Evolutionary conservation across 75 land plant genomes (phyloP), one percentile per base, ranked within the genome.

Genomic region (Sequoia sempervirens): DNA sequence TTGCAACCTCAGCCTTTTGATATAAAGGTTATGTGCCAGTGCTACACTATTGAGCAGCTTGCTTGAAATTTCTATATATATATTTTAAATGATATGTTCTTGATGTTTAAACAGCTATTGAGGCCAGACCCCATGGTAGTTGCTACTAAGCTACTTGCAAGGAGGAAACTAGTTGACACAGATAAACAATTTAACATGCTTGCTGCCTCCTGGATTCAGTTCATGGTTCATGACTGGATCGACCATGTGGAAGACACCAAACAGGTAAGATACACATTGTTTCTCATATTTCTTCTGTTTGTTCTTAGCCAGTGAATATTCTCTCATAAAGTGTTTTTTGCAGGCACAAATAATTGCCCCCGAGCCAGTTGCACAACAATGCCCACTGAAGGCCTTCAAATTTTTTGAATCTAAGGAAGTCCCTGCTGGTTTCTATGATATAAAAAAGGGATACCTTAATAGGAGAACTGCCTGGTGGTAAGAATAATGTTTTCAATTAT

Each of bases 191-290:
- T 93, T 86, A 93, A 93, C 88, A 81, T 93, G 92, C 86, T 93
- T n/a, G 95, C 92, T 3, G 87, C 87, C 52, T 81, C 93, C 1
- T 93, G 95, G 95, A 88, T 93, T 54, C 90, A 93, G 82, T 90
- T 93, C 86, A 93, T 92, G 93, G 89, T 93, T 40, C 95, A 93
- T 82, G 95, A 93, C 85, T 93, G 95, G 95, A 47, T 93, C 79
- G 93, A 93, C 75, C 95, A 93, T 81, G 38, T 87, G 56, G 93
- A 93, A 86, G 92, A 89, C 66, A 90, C 87, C 26, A 10, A 90
- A 37, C 89, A 90, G 88, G 90, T 85, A 69, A 18, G 20, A 18
- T 43, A 9, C 6, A 47, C 13, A 81, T 20, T 32, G 20, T 41
- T 26, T 26, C 3, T 11, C 46, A 43, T 26, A 15, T 75, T 75